Base-by-base conservation (phyloP, 2,329 filamentous ascomycete genomes). In the Hypoxylon sp. region DNA sequence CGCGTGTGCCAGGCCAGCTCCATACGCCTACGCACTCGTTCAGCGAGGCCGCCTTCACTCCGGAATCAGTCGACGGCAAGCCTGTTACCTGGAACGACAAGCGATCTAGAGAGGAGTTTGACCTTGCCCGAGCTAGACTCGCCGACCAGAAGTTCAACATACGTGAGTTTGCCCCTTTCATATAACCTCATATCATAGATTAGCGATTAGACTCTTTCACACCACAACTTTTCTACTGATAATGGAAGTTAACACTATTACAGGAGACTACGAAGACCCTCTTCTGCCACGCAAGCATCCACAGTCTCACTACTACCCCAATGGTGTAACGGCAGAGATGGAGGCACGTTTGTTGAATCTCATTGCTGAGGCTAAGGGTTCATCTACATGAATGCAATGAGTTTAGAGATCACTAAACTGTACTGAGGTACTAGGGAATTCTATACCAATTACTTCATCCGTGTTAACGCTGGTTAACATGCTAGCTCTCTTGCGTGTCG, bases 241-340 rank as follows among this genome's bases (percentile, higher is more conserved):
- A 1, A 17, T 55, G 13, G 7, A 11, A n/a, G 19, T 31, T 21
- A 27, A 29, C 15, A 6, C 27, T 55, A n/a, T 58, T 51, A 79
- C 78, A 78, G 77, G 75, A 58, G 79, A 83, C 39, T 85, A 83
- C 56, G 80, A 81, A 6, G 85, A 88, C 65, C 85, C 86, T 32
- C 77, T 88, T 61, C 70, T 80, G 13, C 79, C 81, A 24, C 79
- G 81, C 24, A 71, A 77, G 51, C 71, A 75, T 2, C 62, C 78
- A 3, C 75, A 74, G 63, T 69, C 80, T 55, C 70, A 77, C 62
- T 70, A 78, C 68, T 78, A 79, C 57, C 81, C 82, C 0, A 77
- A 73, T 17, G 80, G 79, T 1, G 77, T 84, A 7, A 83, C 83
- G 3, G 67, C 73, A 2, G 81, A 83, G 67, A 78, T 77, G 62